Conservation (phyloP, 345 rosid genomes). For the Orychophragmus violaceus region DNA sequence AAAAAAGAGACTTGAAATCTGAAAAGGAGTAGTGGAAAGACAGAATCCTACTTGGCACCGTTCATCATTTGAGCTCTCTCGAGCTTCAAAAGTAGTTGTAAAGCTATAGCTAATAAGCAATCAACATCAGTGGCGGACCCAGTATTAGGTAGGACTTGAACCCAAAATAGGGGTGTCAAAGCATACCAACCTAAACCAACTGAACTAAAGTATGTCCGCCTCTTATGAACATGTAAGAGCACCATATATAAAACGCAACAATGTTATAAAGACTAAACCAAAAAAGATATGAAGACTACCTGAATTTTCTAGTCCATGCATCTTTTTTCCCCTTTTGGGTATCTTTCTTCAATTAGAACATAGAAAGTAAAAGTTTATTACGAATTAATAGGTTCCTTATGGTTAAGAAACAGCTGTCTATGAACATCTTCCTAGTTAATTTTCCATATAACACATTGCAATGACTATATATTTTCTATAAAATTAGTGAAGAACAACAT, state of each 20-base stretch:
- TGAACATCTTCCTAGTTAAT: no score
- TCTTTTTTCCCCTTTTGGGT: neutral
- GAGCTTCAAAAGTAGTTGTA: slow-evolving; percentile 90
- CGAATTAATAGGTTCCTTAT: no score
- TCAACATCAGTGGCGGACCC: no score
- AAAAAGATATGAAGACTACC: slow-evolving; percentile 43
- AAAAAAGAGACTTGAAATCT: neutral
- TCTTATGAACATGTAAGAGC: no score
- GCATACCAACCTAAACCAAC: no score
- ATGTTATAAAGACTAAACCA: no score
- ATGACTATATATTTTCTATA: neutral
- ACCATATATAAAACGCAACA: no score
- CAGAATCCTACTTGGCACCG: slow-evolving; percentile 75
- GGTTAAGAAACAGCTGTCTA: neutral
- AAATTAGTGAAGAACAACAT: slow-evolving; percentile 20
- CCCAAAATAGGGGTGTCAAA: no score
- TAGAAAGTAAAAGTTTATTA: neutral
- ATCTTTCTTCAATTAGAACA: neutral
- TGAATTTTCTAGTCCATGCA: slow-evolving; percentile 33
- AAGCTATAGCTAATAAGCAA: slow-evolving; percentile 64
- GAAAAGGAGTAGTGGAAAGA: neutral
- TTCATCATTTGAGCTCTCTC: slow-evolving; percentile 85
- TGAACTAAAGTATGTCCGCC: no score
- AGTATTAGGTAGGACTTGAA: no score
- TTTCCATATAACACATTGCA: no score